phyloP scores from a whole-genome alignment of 768 basidiomycete species.

The Chalciporus chontae region DNA sequence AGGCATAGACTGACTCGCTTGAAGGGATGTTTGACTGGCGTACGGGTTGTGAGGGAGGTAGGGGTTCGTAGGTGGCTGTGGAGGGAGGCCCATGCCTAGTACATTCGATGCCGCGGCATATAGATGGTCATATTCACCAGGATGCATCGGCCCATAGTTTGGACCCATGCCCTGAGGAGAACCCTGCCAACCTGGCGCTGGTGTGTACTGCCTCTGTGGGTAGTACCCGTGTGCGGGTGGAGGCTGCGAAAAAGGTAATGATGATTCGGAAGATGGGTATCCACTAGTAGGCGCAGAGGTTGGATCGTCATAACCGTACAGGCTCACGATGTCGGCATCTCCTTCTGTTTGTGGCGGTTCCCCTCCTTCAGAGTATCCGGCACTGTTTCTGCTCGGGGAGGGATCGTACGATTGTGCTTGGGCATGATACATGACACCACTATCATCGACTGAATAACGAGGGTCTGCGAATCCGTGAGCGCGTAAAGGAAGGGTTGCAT shows the following conservation, averaged over 20 bases:
- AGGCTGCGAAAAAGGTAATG: slow-evolving; percentile 15
- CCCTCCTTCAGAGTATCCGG: slow-evolving; percentile 24
- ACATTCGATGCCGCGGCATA: slow-evolving; percentile 79
- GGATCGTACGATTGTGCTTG: slow-evolving; percentile 8
- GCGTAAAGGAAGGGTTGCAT: slow-evolving; percentile 19
- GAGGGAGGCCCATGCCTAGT: slow-evolving; percentile 70
- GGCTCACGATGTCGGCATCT: slow-evolving; percentile 37
- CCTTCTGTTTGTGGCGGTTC: slow-evolving; percentile 17
- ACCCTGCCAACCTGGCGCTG: slow-evolving; percentile 27
- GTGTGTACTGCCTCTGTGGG: slow-evolving; percentile 13
- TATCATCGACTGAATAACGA: slow-evolving; percentile 34
- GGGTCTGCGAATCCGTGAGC: slow-evolving; percentile 24
- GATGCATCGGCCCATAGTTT: slow-evolving; percentile 16
- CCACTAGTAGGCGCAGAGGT: slow-evolving; percentile 29
- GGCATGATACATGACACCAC: slow-evolving; percentile 13
- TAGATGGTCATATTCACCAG: slow-evolving; percentile 50
- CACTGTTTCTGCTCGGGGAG: slow-evolving; percentile 24
- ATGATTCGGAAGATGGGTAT: slow-evolving; percentile 24
- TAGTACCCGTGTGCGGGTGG: slow-evolving; percentile 21
- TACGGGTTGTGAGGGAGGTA: slow-evolving; percentile 25
- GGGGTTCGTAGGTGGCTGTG: slow-evolving; percentile 15
- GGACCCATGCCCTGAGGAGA: slow-evolving; percentile 21
- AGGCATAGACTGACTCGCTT: slow-evolving; percentile 29
- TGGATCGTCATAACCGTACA: slow-evolving; percentile 38
- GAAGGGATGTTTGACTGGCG: slow-evolving; percentile 17